A percentile compares a stretch with the other conserved stretches of the same genome.
Evolutionary conservation across 352 stramenopile species (phyloP).

Genomic region (Peronospora belbahrii): DNA sequence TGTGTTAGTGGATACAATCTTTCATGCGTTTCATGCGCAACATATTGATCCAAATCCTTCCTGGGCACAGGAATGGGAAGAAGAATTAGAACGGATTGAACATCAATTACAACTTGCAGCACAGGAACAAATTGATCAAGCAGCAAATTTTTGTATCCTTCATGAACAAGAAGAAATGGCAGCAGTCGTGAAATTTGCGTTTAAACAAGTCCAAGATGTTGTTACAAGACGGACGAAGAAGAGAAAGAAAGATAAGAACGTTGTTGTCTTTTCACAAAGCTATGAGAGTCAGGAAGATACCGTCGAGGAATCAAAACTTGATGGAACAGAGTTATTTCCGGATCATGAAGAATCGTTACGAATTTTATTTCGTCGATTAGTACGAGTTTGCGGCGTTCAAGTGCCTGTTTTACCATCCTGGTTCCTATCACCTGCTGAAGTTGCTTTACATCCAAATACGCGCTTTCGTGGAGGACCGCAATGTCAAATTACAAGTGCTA

Average conservation of each 20-base stretch:
- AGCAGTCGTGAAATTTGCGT: slow-evolving; percentile 46
- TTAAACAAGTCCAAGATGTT: slow-evolving; percentile 30
- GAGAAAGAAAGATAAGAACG: slow-evolving; percentile 12
- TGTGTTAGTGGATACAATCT: slow-evolving; percentile 29
- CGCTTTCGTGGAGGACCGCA: slow-evolving; percentile 23
- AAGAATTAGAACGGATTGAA: slow-evolving; percentile 36
- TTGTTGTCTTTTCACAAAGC: too few relatives aligned
- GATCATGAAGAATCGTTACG: slow-evolving; percentile 38
- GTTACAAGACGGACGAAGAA: slow-evolving; percentile 14
- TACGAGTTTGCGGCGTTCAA: slow-evolving; percentile 36
- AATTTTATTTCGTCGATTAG: slow-evolving; percentile 38
- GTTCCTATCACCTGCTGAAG: slow-evolving; percentile 43
- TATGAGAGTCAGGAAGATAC: slow-evolving; percentile 8
- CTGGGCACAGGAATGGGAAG: slow-evolving; percentile 46
- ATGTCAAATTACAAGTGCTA: slow-evolving; percentile 25
- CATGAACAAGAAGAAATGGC: slow-evolving; percentile 35
- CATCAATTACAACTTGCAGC: slow-evolving; percentile 33
- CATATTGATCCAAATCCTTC: slow-evolving; percentile 37
- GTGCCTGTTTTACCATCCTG: slow-evolving; percentile 38
- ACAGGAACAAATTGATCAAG: slow-evolving; percentile 19
- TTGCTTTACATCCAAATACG: slow-evolving; percentile 13
- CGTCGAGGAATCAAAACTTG: slow-evolving; percentile 4
- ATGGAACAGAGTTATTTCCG: slow-evolving; percentile 18
- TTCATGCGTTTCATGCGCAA: slow-evolving; percentile 27
- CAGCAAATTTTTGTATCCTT: slow-evolving; percentile 6